These are phyloP conservation scores for Ophiosphaerella herpotricha DNA, from an alignment of 2,329 filamentous ascomycete genomes.

Conservation along the genomic window DNA sequence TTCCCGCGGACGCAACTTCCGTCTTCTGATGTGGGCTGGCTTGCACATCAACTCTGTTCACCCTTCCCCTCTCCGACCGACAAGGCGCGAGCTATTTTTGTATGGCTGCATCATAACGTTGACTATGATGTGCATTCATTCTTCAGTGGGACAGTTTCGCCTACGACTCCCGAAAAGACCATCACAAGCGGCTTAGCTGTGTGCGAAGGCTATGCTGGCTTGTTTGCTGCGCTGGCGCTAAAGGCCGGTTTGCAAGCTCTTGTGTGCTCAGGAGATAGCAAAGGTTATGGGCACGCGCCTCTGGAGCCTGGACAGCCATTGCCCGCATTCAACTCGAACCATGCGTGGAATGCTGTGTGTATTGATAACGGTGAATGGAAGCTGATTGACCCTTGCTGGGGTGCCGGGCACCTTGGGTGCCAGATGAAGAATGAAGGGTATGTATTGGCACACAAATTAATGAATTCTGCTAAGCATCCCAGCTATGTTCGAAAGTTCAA, in stretches of 20 bases:
- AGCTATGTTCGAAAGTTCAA: conserved; percentile 71
- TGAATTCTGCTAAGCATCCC: background rate
- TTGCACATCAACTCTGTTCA: conserved; percentile 77
- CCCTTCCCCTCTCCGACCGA: conserved; percentile 83
- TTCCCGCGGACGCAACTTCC: conserved; percentile 76
- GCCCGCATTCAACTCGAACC: conserved; percentile 67
- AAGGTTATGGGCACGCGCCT: conserved; percentile 75
- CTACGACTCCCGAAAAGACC: conserved; percentile 71
- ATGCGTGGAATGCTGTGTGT: conserved; percentile 92
- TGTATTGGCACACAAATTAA: conserved; percentile 37
- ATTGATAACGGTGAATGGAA: conserved; percentile 92
- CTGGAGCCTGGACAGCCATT: conserved; percentile 66
- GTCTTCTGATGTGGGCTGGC: conserved; percentile 68
- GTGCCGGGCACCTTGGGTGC: conserved; percentile 69
- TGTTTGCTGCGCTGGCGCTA: conserved; percentile 78
- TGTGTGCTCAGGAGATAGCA: conserved; percentile 78
- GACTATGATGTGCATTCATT: conserved; percentile 81
- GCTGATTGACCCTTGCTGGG: conserved; percentile 90
- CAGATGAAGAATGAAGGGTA: conserved; percentile 53
- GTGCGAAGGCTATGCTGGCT: conserved; percentile 86
- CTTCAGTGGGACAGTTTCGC: conserved; percentile 70
- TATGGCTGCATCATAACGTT: conserved; percentile 94
- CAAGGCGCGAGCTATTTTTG: conserved; percentile 90
- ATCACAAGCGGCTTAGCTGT: conserved; percentile 81
- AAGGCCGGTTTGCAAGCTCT: conserved; percentile 79